A percentile compares a stretch with the other conserved stretches of the same genome.
Evolutionary conservation across 2,329 filamentous ascomycete genomes (phyloP).

Genomic region (Aureobasidium sp.): DNA sequence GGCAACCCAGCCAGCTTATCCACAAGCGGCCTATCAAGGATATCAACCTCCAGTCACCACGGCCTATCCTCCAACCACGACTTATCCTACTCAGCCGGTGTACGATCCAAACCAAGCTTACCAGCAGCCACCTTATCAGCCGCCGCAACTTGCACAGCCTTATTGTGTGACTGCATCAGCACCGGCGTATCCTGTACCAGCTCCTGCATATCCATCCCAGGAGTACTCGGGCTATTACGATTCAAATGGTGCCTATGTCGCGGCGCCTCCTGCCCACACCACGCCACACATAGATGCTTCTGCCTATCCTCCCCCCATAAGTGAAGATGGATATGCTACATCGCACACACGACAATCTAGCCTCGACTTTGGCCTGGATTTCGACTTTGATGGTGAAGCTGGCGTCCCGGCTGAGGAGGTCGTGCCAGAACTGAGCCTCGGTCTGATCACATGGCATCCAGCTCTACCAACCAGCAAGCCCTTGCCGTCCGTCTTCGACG

Average conservation of each 20-base stretch:
- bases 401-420: conserved; percentile 22
- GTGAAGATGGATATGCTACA: conserved; percentile 5
- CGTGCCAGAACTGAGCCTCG: conserved; percentile 38
- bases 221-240: conserved; percentile 11
- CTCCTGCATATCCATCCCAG: conserved; percentile 1
- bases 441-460: conserved; percentile 34
- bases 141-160: neutral
- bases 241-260: conserved; percentile 4
- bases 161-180: neutral
- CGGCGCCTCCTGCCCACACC: neutral
- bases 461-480: conserved; percentile 38
- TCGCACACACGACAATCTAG: conserved; percentile 11
- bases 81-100: conserved; percentile 7
- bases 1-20: conserved; percentile 16
- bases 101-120: conserved; percentile 16
- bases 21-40: conserved; percentile 19
- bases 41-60: conserved; percentile 19
- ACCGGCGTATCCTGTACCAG: neutral
- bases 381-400: conserved; percentile 5
- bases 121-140: conserved; percentile 16
- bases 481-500: conserved; percentile 36
- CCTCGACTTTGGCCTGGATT: conserved; percentile 11
- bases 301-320: neutral
- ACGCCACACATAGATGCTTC: neutral
- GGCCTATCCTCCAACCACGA: neutral